Base-by-base conservation (phyloP, 2,329 filamentous ascomycete genomes). In the Calonectria pseudoturangicola region DNA sequence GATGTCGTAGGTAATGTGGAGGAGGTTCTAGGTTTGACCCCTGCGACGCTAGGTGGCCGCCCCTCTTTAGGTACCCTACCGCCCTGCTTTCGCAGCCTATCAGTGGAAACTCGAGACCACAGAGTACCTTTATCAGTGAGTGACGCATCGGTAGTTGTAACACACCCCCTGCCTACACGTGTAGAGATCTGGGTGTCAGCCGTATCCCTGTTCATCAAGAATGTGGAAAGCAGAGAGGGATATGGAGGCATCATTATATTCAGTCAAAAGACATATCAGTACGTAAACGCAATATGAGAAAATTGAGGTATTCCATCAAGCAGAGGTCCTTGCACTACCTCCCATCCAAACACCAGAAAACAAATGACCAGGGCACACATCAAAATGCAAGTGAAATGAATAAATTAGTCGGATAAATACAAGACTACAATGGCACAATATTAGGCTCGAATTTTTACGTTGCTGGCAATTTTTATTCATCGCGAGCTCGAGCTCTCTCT, bases 1-100 rank as follows among this genome's bases (percentile, higher is more conserved):
- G 51, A 66, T 66, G 68, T 60, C 47, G 63, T 50, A 41, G 50
- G 62, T 41, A 33, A 36, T 27, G 68, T 66, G 68, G 68, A 70
- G 60, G 68, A 70, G 60, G 68, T 62, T 66, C 63, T 69, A 45
- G 66, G 66, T 69, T 66, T 66, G 51, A 54, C 63, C 68, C 68
- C 68, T 71, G 68, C 47, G 39, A 28, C 68, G 63, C 50, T 60
- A 66, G 54, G 45, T 66, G 43, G 30, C 63, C 33, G 54, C 68
- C 63, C 66, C 66, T 69, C 66, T 36, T 67, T 64, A 27, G 58
- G 66, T 54, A 54, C 66, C 27, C 58, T 63, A 63, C 58, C 41
- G 58, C 30, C 18, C 54, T 62, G 58, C 54, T 47, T 15, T 60
- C 39, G 39, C 54, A 60, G 25, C 54, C 54, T 21, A 39, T 36